A percentile compares a stretch with the other conserved stretches of the same genome.
phyloP scores from a whole-genome alignment of 2,329 filamentous ascomycete genomes.

The Alternaria brassicicola region DNA sequence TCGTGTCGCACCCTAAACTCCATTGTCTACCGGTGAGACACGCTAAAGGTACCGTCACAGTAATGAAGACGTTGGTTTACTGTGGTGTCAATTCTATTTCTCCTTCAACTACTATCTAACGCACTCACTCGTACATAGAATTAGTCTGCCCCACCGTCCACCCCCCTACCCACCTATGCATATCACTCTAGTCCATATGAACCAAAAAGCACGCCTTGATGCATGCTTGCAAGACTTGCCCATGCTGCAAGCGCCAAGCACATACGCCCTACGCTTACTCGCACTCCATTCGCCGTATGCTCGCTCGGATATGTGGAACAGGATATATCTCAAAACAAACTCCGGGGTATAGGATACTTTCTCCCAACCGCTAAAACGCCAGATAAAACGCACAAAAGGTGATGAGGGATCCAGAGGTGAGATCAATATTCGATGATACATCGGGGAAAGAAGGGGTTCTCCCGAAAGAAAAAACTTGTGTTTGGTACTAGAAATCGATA shows the following conservation, averaged over 20 bases:
- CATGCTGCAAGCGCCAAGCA: not conserved
- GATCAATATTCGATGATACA: slow-evolving; percentile 11
- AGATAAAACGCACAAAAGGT: slow-evolving; percentile 8
- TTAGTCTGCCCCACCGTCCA: not conserved
- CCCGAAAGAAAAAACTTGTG: not conserved
- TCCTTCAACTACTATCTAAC: not conserved
- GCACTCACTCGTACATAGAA: not conserved
- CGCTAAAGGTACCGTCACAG: not conserved
- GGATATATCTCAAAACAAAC: slow-evolving; percentile 4
- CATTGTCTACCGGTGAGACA: not conserved
- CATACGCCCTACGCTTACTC: not conserved
- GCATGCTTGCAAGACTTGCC: not conserved
- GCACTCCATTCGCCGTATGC: not conserved
- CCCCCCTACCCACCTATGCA: not conserved
- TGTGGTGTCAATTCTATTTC: slow-evolving; percentile 4
- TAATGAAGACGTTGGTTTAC: not conserved
- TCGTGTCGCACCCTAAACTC: rapidly evolving
- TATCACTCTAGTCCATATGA: not conserved
- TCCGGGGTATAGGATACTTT: slow-evolving; percentile 37
- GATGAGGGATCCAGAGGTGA: slow-evolving; percentile 13
- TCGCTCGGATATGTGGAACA: not conserved
- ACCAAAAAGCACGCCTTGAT: not conserved
- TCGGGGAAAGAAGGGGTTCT: not conserved
- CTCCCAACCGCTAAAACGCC: slow-evolving; percentile 27
- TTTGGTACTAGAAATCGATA: slow-evolving; percentile 21